These are phyloP conservation scores for Nannochloris sp. DNA, from an alignment of 139 green algal species.

Conservation along the genomic window DNA sequence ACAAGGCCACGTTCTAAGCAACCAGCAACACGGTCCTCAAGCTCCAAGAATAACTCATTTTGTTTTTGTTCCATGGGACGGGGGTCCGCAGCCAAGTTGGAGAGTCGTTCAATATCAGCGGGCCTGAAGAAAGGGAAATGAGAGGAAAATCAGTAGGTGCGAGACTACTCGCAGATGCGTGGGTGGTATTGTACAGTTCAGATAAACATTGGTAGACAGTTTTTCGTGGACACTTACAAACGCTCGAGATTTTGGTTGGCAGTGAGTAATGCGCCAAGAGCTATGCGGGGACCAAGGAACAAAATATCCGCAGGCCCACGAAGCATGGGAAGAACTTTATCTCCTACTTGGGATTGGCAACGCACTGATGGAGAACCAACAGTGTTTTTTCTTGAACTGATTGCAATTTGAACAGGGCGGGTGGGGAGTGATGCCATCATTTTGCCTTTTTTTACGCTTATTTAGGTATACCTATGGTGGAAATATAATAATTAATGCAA, in stretches of 20 bases:
- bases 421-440: too few species aligned
- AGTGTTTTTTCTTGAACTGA: neutral
- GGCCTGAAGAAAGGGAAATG: constrained; percentile 25
- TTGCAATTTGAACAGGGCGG: too few species aligned
- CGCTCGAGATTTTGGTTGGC: constrained; percentile 5
- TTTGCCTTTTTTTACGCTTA: too few species aligned
- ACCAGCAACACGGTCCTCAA: constrained; percentile 45
- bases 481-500: too few species aligned
- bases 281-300: constrained; percentile 9
- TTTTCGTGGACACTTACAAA: too few species aligned
- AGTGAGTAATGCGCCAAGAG: constrained; percentile 14
- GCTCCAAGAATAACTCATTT: constrained; percentile 34
- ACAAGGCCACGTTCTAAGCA: constrained; percentile 50
- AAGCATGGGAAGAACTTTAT: constrained; percentile 15
- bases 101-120: constrained; percentile 39
- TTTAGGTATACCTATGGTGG: too few species aligned
- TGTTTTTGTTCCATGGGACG: constrained; percentile 58
- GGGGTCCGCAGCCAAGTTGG: constrained; percentile 40
- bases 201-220: too few species aligned
- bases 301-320: constrained; percentile 20
- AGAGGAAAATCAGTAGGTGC: neutral
- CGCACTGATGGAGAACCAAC: neutral
- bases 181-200: too few species aligned
- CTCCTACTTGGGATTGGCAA: neutral
- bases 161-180: neutral